These are phyloP conservation scores for Malania oleifera DNA, from an alignment of 164 flowering plant species.

Conservation along the genomic window DNA sequence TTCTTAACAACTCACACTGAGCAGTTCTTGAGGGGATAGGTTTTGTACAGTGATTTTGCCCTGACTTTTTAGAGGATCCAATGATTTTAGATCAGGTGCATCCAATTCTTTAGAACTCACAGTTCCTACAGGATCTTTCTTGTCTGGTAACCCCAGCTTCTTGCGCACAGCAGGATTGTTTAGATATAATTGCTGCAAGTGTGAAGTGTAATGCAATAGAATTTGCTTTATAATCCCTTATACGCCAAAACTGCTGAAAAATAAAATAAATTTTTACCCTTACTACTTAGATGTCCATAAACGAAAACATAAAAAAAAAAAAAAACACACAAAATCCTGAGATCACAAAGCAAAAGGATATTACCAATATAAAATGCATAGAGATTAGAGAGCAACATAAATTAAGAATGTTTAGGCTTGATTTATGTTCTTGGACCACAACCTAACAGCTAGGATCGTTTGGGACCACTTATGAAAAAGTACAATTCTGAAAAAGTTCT, in stretches of 20 bases:
- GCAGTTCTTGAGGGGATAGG: constrained; percentile 49
- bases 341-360: no score
- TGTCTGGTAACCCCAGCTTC: constrained; percentile 52
- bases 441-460: no score
- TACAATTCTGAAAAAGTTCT: no score
- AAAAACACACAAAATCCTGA: no score
- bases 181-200: constrained; percentile 62
- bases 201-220: background rate
- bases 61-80: constrained; percentile 16
- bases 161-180: constrained; percentile 46
- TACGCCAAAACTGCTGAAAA: background rate
- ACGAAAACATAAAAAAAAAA: no score
- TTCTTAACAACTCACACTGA: constrained; percentile 48
- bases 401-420: no score
- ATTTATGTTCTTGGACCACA: no score
- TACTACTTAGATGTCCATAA: no score
- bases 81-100: constrained; percentile 11
- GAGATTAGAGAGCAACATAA: no score
- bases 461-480: no score
- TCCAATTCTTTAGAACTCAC: constrained; percentile 17
- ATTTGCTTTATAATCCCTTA: background rate
- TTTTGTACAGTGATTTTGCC: constrained; percentile 25
- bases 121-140: constrained; percentile 16
- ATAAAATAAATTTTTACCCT: no score
- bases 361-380: no score